Percentiles rank a stretch among this genome's conserved stretches.
phyloP scores from a whole-genome alignment of 1,139 yeast species.

The Lodderomyces orthopsilosis region DNA sequence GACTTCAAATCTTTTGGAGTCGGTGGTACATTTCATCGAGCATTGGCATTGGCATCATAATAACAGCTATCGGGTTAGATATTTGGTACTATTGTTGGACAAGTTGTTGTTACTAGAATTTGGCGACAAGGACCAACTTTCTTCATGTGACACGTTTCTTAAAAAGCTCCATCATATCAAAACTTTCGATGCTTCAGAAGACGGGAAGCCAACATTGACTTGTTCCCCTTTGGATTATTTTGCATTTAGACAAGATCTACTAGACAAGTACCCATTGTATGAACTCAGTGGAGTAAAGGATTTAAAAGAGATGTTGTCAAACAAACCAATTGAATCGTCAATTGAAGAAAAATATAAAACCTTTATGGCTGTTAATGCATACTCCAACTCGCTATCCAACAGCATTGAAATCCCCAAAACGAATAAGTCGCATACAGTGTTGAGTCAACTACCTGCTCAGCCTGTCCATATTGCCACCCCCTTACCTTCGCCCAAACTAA shows the following conservation, averaged over 20 bases:
- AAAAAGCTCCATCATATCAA: conserved; percentile 40
- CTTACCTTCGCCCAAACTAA: conserved; percentile 77
- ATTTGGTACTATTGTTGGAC: conserved; percentile 55
- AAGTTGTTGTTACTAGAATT: conserved; percentile 61
- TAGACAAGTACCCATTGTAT: conserved; percentile 72
- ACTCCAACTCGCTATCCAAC: conserved; percentile 54
- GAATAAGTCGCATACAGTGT: conserved; percentile 50
- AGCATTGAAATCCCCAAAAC: conserved; percentile 61
- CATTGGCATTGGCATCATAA: conserved; percentile 61
- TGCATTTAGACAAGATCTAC: conserved; percentile 71
- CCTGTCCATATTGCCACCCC: conserved; percentile 83
- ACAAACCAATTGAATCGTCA: conserved; percentile 8
- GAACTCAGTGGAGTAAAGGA: conserved; percentile 15
- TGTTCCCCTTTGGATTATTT: conserved; percentile 81
- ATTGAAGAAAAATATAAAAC: conserved; percentile 25
- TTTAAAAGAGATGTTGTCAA: conserved; percentile 15
- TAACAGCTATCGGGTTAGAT: conserved; percentile 37
- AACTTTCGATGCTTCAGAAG: conserved; percentile 16
- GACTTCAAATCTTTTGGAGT: conserved; percentile 37
- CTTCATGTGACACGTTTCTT: conserved; percentile 50
- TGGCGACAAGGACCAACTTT: conserved; percentile 52
- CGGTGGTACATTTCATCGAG: conserved; percentile 53
- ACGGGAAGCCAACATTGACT: conserved; percentile 28
- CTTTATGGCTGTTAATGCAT: conserved; percentile 41
- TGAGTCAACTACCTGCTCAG: conserved; percentile 59